Evolutionary conservation across 2,329 filamentous ascomycete species (phyloP), one percentile per base, ranked within the genome.

Genomic region (Blastomyces gilchristii): DNA sequence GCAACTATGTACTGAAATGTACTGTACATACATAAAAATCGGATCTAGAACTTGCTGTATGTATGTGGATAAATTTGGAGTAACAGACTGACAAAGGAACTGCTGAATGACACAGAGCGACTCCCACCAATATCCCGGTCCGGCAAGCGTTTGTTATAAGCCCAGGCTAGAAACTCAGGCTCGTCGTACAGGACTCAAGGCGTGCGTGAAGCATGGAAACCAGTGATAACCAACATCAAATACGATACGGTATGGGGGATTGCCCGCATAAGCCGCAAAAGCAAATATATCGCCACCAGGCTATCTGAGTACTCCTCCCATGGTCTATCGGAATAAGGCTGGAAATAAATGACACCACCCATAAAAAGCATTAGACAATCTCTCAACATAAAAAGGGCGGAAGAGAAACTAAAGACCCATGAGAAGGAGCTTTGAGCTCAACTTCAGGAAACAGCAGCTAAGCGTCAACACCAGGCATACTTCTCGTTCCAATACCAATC

Each of bases 401-500:
- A 56, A 37, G 31, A 22, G 37, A 56, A 8, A 39, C 18, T 11
- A 22, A 16, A 31, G 11, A 57, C 12, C 45, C 56, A 57, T 6
- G 52, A 47, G 58, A 47, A 28, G 47, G 52, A 62, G 22, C 14
- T 49, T 62, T 12, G 22, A 31, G 49, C 22, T 60, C 45, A n/a
- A 34, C 28, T 28, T 11, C 45, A 22, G 59, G 31, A 49, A 45
- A 41, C 54, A 56, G 25, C 8, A 54, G 11, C 41, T 18, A 25
- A 53, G 31, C 61, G 75, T 62, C 69, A 81, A 65, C 78, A 81
- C 79, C 79, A 81, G 57, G 73, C 75, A 66, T 78, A 81, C 68
- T 79, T 80, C 71, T 81, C 77, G 64, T 79, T 81, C 70, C 73
- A 73, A 34, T 76, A 63, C 79, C 79, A 81, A 62, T 78, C 75